Percentiles rank a stretch among this genome's conserved stretches.
Evolutionary conservation across 2,329 filamentous ascomycete genomes (phyloP).

Genomic region (Waltergamsia citrina): DNA sequence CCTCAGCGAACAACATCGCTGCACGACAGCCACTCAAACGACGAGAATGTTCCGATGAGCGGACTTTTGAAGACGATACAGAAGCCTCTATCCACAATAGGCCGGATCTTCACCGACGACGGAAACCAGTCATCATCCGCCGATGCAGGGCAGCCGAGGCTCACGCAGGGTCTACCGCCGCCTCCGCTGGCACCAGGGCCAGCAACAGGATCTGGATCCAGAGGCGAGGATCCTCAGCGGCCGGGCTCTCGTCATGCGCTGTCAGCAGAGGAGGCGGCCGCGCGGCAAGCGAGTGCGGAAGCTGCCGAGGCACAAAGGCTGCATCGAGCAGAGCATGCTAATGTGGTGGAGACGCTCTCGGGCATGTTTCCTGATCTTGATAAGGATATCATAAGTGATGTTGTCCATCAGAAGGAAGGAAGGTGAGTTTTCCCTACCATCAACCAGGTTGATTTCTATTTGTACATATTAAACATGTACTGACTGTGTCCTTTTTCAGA

Average conservation of each 20-base stretch:
- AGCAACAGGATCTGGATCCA: too few species aligned
- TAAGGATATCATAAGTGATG: conserved; percentile 89
- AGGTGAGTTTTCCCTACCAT: conserved; percentile 48
- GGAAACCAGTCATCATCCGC: conserved; percentile 23
- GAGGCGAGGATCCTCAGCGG: background rate
- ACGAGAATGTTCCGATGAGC: conserved; percentile 73
- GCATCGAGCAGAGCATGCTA: conserved; percentile 74
- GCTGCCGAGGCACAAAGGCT: conserved; percentile 78
- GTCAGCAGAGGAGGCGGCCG: conserved; percentile 78
- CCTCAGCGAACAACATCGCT: conserved; percentile 2
- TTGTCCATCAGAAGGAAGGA: conserved; percentile 91
- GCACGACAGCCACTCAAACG: conserved; percentile 18
- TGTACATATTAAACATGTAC: background rate
- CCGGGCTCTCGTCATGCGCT: conserved; percentile 33
- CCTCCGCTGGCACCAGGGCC: conserved; percentile 8
- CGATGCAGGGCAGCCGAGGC: conserved; percentile 11
- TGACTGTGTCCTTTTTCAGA: conserved; percentile 28
- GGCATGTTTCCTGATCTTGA: conserved; percentile 97
- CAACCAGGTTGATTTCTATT: background rate
- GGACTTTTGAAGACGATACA: conserved; percentile 87
- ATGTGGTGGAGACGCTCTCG: conserved; percentile 85
- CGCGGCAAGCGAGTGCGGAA: conserved; percentile 83
- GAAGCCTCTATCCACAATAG: conserved; percentile 81
- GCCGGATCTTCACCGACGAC: conserved; percentile 82
- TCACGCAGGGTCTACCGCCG: conserved; percentile 12